Percentiles rank a stretch among this genome's conserved stretches.
Conservation (phyloP, 2,329 filamentous ascomycete genomes). For the Diaporthe caulivora region DNA sequence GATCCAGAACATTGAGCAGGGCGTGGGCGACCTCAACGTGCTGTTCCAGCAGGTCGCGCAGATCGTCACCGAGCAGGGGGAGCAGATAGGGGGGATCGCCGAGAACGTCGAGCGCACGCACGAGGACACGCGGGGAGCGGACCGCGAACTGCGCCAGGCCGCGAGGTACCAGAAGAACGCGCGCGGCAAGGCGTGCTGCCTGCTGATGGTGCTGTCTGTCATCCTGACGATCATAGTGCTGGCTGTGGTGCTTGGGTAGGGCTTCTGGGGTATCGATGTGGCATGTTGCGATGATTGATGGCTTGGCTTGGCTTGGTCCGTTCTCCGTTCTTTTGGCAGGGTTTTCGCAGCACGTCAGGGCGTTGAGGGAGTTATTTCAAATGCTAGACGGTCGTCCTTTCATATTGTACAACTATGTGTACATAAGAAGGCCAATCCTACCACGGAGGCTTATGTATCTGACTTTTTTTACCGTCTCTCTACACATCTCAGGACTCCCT, state of each 20-base stretch:
- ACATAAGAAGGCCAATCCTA: constrained; percentile 21
- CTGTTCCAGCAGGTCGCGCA: constrained; percentile 98
- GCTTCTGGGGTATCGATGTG: too few species aligned
- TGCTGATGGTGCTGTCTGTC: constrained; percentile 88
- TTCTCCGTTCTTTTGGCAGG: constrained; percentile 13
- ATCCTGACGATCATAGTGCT: constrained; percentile 91
- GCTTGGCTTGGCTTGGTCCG: constrained; percentile 15
- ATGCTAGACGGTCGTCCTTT: neutral
- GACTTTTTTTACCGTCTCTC: neutral
- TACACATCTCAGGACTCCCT: neutral
- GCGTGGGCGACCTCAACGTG: constrained; percentile 94
- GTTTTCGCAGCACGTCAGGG: constrained; percentile 11
- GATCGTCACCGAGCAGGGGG: constrained; percentile 94
- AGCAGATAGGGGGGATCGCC: constrained; percentile 86
- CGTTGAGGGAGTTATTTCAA: neutral
- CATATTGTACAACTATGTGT: constrained; percentile 2
- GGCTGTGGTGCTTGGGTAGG: constrained; percentile 81
- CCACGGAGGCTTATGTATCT: neutral
- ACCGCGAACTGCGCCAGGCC: constrained; percentile 86
- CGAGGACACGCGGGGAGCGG: constrained; percentile 85
- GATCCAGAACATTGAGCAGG: constrained; percentile 97
- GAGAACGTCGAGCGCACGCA: constrained; percentile 89
- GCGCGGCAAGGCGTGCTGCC: constrained; percentile 91
- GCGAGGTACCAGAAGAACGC: constrained; percentile 95
- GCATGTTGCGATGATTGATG: constrained; percentile 18